Evolutionary conservation across 148 eudicot species (phyloP).

Genomic region (Rhododendron kiyosumense): DNA sequence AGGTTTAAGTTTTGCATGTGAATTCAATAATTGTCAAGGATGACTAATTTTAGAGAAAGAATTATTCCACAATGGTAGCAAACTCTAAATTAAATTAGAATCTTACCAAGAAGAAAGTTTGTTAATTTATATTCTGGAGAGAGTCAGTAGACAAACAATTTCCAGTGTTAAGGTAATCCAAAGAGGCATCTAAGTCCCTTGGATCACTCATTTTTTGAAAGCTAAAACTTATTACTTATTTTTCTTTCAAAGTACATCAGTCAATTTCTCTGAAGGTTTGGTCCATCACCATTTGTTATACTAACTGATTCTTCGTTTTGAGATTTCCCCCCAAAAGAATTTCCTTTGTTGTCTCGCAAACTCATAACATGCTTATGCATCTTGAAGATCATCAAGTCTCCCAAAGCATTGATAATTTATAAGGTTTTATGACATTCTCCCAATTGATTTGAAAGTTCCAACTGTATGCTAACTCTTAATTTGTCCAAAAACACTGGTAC

Average conservation of each 20-base stretch:
- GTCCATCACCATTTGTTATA: not conserved
- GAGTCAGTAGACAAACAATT: not conserved
- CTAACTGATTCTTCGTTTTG: not conserved
- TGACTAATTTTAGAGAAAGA: not conserved
- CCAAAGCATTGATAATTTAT: not conserved
- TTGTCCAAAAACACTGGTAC: not conserved
- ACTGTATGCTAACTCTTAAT: not conserved
- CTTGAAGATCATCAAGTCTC: not conserved
- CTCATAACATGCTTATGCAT: not conserved
- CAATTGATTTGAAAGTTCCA: not conserved
- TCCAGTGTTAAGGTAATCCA: not conserved
- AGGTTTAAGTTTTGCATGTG: not conserved
- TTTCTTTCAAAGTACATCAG: not conserved
- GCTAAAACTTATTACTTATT: not conserved
- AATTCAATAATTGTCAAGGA: not conserved
- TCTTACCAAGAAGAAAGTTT: not conserved
- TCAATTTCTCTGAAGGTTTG: not conserved
- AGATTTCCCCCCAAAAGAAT: not conserved
- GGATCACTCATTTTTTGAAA: not conserved
- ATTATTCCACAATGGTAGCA: too few species aligned
- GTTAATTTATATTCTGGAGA: not conserved
- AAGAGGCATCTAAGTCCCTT: conserved; percentile 1
- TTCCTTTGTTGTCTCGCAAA: not conserved
- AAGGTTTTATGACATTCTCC: not conserved
- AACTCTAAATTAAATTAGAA: not conserved